phyloP scores from a whole-genome alignment of 179 eudicot species.

The Spergularia azorica region DNA sequence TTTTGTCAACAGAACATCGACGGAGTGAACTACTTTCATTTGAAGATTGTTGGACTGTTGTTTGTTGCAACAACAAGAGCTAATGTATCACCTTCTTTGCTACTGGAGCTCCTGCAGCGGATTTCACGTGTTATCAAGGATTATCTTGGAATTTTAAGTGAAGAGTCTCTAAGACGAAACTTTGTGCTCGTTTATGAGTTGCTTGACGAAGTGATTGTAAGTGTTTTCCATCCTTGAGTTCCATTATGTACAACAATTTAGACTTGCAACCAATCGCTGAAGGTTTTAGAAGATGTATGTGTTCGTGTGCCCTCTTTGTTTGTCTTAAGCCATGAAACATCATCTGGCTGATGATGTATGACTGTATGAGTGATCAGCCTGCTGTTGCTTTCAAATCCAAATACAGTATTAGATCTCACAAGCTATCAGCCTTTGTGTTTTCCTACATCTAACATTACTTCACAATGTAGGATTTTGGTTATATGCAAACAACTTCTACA shows the following conservation, averaged over 20 bases:
- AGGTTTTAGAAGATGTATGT: neutral
- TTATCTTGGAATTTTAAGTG: slow-evolving; percentile 91
- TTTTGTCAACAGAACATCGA: slow-evolving; percentile 62
- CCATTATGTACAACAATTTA: neutral
- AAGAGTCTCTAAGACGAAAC: slow-evolving; percentile 87
- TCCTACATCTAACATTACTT: neutral
- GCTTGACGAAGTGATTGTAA: slow-evolving; percentile 93
- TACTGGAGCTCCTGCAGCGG: slow-evolving; percentile 89
- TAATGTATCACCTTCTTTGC: slow-evolving; percentile 80
- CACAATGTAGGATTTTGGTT: slow-evolving; percentile 82
- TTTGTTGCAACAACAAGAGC: slow-evolving; percentile 96
- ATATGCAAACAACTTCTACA: slow-evolving; percentile 93
- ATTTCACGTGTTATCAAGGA: slow-evolving; percentile 93
- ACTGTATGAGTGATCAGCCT: neutral
- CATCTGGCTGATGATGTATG: slow-evolving; percentile 4
- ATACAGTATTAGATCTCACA: neutral
- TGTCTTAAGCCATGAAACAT: neutral
- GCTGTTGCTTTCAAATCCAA: neutral
- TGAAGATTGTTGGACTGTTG: slow-evolving; percentile 88
- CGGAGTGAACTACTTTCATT: slow-evolving; percentile 96
- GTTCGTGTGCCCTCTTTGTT: too few species aligned
- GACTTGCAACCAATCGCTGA: neutral
- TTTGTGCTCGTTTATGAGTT: slow-evolving; percentile 95
- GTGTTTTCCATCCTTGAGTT: slow-evolving; percentile 28
- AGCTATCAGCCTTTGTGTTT: neutral